Base-by-base conservation (phyloP, 768 basidiomycete species). In the Mycena leptocephala region DNA sequence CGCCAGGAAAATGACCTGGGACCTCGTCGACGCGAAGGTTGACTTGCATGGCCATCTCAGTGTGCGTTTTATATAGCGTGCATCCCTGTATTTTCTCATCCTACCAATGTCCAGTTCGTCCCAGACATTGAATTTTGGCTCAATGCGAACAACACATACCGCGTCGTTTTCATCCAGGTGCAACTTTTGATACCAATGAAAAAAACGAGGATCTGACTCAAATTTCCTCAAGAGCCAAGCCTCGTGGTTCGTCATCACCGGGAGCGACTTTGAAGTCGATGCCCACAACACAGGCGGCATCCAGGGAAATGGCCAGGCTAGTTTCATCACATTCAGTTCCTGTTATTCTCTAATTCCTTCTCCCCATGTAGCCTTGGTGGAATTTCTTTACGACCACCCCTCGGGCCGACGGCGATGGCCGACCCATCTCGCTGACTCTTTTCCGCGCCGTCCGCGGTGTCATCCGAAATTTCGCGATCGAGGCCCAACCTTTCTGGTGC, bases 161-260 rank as follows among this genome's bases (percentile, higher is more conserved):
- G 90, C 28, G 91, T 91, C n/a, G 89, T 92, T 30, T 92, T 91
- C 80, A 91, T 93, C 70, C 92, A 92, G 84, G 90, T 89, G 58
- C 3, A 46, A 6, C 46, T 66, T 37, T 37, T n/a, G 0, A 35
- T n/a, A n/a, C n/a, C n/a, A n/a, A n/a, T n/a, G n/a, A 28, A 28
- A 28, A 22, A 26, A 3, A 6, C 9, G 2, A 22, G 5, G 30
- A 35, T 0, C 53, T 10, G 32, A 70, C 48, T 35, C n/a, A 24
- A 48, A 46, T 26, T 2, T 18, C 53, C 13, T 51, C 16, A 65
- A 92, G 90, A 88, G 84, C 76, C 92, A 93, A 84, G 90, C 92
- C 2, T 92, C 92, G 8, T 92, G 91, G 90, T 93, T 93, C 77
- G 89, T 92, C 63, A 84, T 93, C 41, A 91, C 91, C 5, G 92